Evolutionary conservation across 148 eudicot species (phyloP), one percentile per base, ranked within the genome.

Genomic region (Cornus suecica): DNA sequence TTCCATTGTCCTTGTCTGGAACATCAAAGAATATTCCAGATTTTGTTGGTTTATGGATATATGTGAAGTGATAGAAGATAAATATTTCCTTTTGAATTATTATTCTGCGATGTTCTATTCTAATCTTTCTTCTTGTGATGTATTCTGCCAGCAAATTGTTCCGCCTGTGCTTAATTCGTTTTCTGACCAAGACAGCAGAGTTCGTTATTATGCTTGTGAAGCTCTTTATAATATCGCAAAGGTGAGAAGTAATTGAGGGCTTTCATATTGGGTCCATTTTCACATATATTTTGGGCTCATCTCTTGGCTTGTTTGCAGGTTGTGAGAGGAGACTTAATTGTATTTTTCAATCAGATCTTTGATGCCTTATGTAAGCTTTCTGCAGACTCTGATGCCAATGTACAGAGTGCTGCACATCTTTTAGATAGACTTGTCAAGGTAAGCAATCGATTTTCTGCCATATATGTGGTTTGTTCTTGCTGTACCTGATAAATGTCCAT

Each of bases 401-500:
- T 95, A 81, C 99, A 92, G 79, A 93, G 93, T 93, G 99, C 99
- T 77, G 97, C 99, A 78, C 99, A 95, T 87, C 97, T 95, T 69
- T 85, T 95, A 81, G 99, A 95, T 76, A 85, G 97, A 81, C 99
- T 95, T 80, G 97, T 95, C 61, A 95, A 95, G 97, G 99, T 95
- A 75, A 58, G 77, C n/a, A 37, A 13, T 52, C 73, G 26, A 10
- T 56, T 72, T 27, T 70, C 62, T 8, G 31, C 23, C 22, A 28
- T 28, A 71, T 54, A 74, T 29, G 4, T 63, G 60, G 26, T 26
- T 60, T 20, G 10, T 31, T 34, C 27, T 24, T 65, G 22, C 41
- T 72, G 26, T 63, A 51, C 42, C 73, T 22, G 25, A 66, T 77
- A 15, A 63, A 42, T 41, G 62, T 61, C 8, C 16, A 22, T 58